These are phyloP conservation scores for Candida hungchunana DNA, from an alignment of 805 yeast species.

Conservation along the genomic window DNA sequence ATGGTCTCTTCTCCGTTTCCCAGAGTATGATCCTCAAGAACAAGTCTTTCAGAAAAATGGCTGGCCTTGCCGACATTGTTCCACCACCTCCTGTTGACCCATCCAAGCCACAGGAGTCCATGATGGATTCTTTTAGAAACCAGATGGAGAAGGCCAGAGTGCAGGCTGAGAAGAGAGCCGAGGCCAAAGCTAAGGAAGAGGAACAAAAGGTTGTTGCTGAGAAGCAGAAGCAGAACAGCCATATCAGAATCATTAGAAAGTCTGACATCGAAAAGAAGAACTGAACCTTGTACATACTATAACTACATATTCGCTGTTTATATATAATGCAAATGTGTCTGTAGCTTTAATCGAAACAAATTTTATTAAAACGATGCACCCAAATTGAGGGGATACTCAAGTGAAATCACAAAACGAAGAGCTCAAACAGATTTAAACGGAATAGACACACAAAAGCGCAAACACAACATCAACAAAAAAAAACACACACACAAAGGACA, in stretches of 20 bases:
- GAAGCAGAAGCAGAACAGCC: conserved; percentile 28
- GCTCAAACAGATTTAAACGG: no score
- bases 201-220: conserved; percentile 28
- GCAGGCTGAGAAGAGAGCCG: conserved; percentile 35
- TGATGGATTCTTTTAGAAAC: conserved; percentile 35
- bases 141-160: conserved; percentile 36
- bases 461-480: not conserved
- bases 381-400: no score
- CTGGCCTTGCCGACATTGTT: conserved; percentile 59
- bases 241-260: conserved; percentile 26
- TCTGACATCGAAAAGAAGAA: conserved; percentile 13
- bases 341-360: no score
- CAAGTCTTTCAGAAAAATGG: conserved; percentile 48
- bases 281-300: not conserved
- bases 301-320: no score
- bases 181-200: conserved; percentile 32
- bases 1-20: conserved; percentile 66
- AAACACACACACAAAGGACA: not conserved
- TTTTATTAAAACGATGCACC: no score
- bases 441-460: no score
- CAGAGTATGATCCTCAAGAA: conserved; percentile 69
- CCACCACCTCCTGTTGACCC: conserved; percentile 41
- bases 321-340: no score
- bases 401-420: no score
- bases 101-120: conserved; percentile 31